Conservation (phyloP, 768 basidiomycete genomes). For the Mrakia gelida region DNA sequence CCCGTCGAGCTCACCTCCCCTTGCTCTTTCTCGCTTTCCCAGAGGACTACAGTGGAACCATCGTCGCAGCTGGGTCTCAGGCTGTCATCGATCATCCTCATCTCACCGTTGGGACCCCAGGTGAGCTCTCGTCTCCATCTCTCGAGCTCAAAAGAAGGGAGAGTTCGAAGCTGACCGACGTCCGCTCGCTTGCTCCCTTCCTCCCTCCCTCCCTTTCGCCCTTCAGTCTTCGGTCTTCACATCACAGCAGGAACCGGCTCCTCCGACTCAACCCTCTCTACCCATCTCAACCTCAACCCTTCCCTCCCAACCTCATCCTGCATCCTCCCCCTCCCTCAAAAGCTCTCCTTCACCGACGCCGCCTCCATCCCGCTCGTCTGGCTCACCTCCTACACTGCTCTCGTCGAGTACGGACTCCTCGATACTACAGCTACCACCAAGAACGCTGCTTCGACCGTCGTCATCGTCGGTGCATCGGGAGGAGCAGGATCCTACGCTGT, state of each 20-base stretch:
- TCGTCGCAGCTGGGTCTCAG: background rate
- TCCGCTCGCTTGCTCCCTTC: background rate
- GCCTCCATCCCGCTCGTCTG: slow-evolving; percentile 60
- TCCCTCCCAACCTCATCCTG: slow-evolving; percentile 43
- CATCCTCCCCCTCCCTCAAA: slow-evolving; percentile 38
- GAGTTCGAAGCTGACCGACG: background rate
- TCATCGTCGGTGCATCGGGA: slow-evolving; percentile 68
- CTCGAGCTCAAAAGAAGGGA: no score
- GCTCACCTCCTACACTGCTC: slow-evolving; percentile 57
- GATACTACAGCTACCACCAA: background rate
- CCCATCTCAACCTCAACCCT: slow-evolving; percentile 44
- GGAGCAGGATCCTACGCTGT: slow-evolving; percentile 67
- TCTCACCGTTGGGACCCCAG: no score
- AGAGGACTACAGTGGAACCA: slow-evolving; percentile 10
- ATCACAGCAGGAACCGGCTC: background rate
- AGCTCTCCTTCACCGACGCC: slow-evolving; percentile 55
- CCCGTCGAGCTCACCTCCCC: background rate
- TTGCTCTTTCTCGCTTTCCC: background rate
- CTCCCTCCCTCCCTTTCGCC: background rate
- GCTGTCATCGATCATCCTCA: no score
- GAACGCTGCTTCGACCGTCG: slow-evolving; percentile 51
- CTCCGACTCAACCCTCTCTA: background rate
- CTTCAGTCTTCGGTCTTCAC: slow-evolving; percentile 20
- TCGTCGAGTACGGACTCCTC: slow-evolving; percentile 46
- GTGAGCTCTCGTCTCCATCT: no score